Evolutionary conservation across 768 basidiomycete genomes (phyloP).

Genomic region (Cantharellus anzutake): DNA sequence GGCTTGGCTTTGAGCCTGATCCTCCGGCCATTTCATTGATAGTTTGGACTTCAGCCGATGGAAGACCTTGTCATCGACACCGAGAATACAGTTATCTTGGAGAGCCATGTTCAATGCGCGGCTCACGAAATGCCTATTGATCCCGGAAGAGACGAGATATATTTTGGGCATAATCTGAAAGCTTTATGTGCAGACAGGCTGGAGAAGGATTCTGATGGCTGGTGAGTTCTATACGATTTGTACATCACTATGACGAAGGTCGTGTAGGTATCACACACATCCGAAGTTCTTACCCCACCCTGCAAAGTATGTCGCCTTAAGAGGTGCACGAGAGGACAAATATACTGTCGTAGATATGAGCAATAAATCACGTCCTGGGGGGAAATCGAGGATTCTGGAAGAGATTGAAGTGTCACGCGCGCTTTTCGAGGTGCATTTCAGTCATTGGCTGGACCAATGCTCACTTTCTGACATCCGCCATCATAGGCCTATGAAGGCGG

Average conservation of each 20-base stretch:
- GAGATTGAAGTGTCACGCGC: conserved; percentile 71
- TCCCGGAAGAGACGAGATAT: conserved; percentile 34
- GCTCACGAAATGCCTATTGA: conserved; percentile 70
- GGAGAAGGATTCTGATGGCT: conserved; percentile 55
- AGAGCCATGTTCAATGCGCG: conserved; percentile 79
- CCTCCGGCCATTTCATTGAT: not conserved
- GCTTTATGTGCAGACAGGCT: conserved; percentile 44
- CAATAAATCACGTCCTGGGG: conserved; percentile 20
- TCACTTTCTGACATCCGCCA: not conserved
- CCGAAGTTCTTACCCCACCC: conserved; percentile 66
- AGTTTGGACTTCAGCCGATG: conserved; percentile 15
- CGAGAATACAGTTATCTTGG: conserved; percentile 53
- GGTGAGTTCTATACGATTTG: conserved; percentile 24
- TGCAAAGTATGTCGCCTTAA: conserved; percentile 48
- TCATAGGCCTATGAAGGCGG: conserved; percentile 52
- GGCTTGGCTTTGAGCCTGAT: not conserved
- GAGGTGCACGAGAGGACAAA: conserved; percentile 59
- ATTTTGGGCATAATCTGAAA: conserved; percentile 46
- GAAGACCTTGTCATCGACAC: conserved; percentile 53
- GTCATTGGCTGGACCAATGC: not conserved
- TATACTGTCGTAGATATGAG: conserved; percentile 56
- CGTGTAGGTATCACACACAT: conserved; percentile 58
- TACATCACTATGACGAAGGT: not conserved
- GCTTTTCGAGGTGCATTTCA: conserved; percentile 43
- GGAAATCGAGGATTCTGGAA: conserved; percentile 36